Evolutionary conservation across 768 basidiomycete species (phyloP), one percentile per base, ranked within the genome.

Genomic region (Hemileccinum impolitum): DNA sequence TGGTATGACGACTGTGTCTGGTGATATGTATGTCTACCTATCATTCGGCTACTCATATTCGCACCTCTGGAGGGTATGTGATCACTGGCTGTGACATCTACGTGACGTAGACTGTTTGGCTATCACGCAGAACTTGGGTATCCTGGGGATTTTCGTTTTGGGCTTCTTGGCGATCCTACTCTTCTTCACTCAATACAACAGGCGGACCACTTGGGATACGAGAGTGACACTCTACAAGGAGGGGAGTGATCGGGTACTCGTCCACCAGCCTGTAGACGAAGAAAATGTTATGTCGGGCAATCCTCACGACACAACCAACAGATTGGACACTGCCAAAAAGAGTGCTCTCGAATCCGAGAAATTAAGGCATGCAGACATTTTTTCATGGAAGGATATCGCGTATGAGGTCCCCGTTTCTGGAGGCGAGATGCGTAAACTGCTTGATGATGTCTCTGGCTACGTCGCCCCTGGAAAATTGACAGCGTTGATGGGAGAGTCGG

Each of bases 351-450:
- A 21, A 12, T 17, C 19, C 0, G 75, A 72, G 52, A 36, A 18
- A 8, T 17, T 34, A 15, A 40, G 2, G n/a, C 25, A 3, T 70
- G 68, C 62, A n/a, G 75, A 84, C 51, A 71, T 84, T 3, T 93
- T 94, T 68, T 88, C 90, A 1, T 94, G 90, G 89, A 75, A 81
- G 43, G 70, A 82, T 50, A 56, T 91, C 41, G 71, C 73, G 48
- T 94, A 93, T 64, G 75, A 75, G 39, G 82, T 92, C 2, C 75
- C 77, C 2, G 57, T 67, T 39, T 41, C 54, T 0, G 59, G 60
- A 31, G 65, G 63, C 11, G 45, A 49, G 1, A 72, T 81, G 26
- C 70, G 77, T 18, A 68, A 59, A 26, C 61, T 79, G 0, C 66
- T 79, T 19, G 69, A 77, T 56, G 61, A 74, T 43, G 70, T 79